Evolutionary conservation across 2,329 filamentous ascomycete species (phyloP).

Genomic region (Truncatella angustata): DNA sequence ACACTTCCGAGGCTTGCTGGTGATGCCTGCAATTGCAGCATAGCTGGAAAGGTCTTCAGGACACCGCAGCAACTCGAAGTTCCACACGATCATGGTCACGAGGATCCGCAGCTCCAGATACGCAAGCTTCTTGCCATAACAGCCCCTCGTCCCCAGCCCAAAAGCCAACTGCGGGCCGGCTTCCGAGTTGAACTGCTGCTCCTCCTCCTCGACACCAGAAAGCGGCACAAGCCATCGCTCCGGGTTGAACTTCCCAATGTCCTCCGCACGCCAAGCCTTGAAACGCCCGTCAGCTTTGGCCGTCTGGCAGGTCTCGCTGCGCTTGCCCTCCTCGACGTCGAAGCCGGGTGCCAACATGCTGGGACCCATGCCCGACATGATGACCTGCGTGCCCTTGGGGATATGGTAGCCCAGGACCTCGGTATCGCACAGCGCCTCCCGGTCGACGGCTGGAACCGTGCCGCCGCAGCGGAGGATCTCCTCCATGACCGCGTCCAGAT

Average conservation of each 20-base stretch:
- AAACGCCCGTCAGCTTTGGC: neutral
- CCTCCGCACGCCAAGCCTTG: conserved; percentile 8
- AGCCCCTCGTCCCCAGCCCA: conserved; percentile 22
- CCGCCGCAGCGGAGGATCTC: conserved; percentile 27
- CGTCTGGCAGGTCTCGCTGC: conserved; percentile 11
- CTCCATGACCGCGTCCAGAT: conserved; percentile 30
- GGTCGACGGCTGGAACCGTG: conserved; percentile 20
- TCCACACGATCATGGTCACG: conserved; percentile 20
- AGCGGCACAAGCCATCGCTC: conserved; percentile 17
- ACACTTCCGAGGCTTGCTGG: conserved; percentile 3
- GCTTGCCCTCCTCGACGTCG: conserved; percentile 10
- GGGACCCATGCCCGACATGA: conserved; percentile 13
- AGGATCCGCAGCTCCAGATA: conserved; percentile 19
- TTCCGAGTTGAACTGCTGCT: conserved; percentile 11
- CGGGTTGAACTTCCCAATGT: conserved; percentile 16
- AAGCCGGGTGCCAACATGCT: conserved; percentile 12
- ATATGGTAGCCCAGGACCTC: conserved; percentile 19
- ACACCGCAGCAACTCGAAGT: conserved; percentile 17
- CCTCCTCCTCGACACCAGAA: neutral
- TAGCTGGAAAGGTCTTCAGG: conserved; percentile 12
- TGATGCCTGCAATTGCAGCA: neutral
- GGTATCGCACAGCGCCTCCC: conserved; percentile 23
- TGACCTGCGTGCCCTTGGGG: conserved; percentile 18
- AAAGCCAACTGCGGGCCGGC: conserved; percentile 25
- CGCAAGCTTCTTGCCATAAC: conserved; percentile 25